These are phyloP conservation scores for Zhuliangozyma blackwelliae DNA, from an alignment of 1,139 yeast genomes.

Conservation along the genomic window DNA sequence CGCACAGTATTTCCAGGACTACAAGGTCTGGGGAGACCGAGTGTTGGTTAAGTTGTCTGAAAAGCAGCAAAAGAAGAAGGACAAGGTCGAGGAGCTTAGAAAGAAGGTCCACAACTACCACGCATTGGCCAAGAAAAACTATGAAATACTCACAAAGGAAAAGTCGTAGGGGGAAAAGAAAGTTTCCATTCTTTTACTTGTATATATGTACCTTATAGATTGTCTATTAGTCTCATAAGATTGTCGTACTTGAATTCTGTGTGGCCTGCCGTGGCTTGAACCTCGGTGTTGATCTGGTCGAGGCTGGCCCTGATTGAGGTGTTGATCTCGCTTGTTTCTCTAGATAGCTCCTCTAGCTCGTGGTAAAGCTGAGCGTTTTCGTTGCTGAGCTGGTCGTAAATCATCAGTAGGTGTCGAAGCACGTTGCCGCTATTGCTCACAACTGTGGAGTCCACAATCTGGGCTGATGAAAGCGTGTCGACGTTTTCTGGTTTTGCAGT, in stretches of 20 bases:
- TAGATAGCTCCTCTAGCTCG: conserved; percentile 19
- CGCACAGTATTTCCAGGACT: conserved; percentile 79
- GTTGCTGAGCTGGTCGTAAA: conserved; percentile 31
- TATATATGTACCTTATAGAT: neutral
- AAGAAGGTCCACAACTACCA: conserved; percentile 41
- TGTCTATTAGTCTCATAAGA: too few species aligned
- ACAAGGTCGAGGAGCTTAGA: conserved; percentile 31
- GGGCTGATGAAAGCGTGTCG: conserved; percentile 29
- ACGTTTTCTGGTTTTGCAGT: conserved; percentile 22
- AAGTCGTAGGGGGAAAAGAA: neutral
- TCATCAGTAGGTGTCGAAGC: conserved; percentile 28
- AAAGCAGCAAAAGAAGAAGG: conserved; percentile 36
- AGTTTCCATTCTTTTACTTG: neutral
- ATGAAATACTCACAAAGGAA: conserved; percentile 13
- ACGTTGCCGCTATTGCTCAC: conserved; percentile 21
- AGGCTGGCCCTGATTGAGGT: conserved; percentile 21
- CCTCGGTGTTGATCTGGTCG: conserved; percentile 23
- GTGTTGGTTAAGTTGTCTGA: conserved; percentile 35
- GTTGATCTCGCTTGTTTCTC: conserved; percentile 20
- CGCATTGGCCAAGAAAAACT: conserved; percentile 38
- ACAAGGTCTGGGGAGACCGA: conserved; percentile 73
- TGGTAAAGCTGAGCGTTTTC: conserved; percentile 32
- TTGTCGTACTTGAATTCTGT: neutral
- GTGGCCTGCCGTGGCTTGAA: conserved; percentile 5
- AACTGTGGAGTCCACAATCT: conserved; percentile 32